These are phyloP conservation scores for Amanita pseudoporphyria DNA, from an alignment of 768 basidiomycete genomes.

Conservation along the genomic window DNA sequence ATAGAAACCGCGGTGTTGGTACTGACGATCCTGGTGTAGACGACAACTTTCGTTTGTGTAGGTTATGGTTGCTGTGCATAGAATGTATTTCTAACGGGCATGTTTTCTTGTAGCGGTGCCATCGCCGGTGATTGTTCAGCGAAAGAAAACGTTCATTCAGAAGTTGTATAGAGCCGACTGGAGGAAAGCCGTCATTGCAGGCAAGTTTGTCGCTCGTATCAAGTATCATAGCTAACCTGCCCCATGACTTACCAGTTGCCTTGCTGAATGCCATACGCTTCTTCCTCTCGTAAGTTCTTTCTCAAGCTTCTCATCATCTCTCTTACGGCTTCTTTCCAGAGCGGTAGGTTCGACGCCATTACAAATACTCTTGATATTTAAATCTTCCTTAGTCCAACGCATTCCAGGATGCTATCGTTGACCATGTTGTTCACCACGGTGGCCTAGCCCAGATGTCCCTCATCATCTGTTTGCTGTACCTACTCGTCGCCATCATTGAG, in stretches of 20 bases:
- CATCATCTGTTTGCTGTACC: slow-evolving; percentile 23
- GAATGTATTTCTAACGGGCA: not conserved
- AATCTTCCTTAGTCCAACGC: slow-evolving; percentile 19
- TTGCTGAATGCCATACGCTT: slow-evolving; percentile 30
- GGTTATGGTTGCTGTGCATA: not conserved
- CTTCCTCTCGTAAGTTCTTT: slow-evolving; percentile 23
- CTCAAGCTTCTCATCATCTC: not conserved
- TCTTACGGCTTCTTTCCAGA: slow-evolving; percentile 9
- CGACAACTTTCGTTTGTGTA: slow-evolving; percentile 22
- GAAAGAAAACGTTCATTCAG: slow-evolving; percentile 22
- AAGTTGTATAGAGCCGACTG: slow-evolving; percentile 31
- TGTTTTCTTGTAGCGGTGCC: not conserved
- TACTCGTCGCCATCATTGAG: slow-evolving; percentile 4
- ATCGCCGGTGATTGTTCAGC: slow-evolving; percentile 11
- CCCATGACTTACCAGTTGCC: slow-evolving; percentile 20
- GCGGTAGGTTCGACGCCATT: slow-evolving; percentile 14
- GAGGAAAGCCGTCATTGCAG: slow-evolving; percentile 30
- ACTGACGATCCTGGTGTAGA: slow-evolving; percentile 12
- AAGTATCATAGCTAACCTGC: not conserved
- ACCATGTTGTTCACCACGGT: slow-evolving; percentile 21
- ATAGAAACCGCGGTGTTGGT: not conserved
- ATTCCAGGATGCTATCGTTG: slow-evolving; percentile 25
- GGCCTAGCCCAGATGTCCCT: slow-evolving; percentile 25
- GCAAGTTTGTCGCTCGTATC: slow-evolving; percentile 14
- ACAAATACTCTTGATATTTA: not conserved